Evolutionary conservation across 208 protist genomes (phyloP).

Genomic region (Leishmania tarentolae): DNA sequence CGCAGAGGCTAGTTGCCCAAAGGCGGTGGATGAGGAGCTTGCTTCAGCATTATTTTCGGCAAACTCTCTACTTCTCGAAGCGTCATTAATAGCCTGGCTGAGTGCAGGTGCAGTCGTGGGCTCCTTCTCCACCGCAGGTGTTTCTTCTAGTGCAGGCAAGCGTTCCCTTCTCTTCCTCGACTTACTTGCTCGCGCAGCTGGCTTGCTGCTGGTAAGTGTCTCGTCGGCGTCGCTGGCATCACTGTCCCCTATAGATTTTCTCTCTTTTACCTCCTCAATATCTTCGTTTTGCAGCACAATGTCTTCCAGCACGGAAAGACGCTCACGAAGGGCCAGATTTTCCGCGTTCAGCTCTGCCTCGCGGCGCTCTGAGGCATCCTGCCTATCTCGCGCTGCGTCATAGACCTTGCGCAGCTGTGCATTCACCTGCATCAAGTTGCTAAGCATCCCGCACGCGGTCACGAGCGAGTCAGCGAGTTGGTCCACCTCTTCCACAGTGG

Average conservation of each 20-base stretch:
- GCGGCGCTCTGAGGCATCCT: slow-evolving; percentile 45
- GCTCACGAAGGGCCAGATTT: slow-evolving; percentile 82
- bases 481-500: slow-evolving; percentile 25
- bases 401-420: slow-evolving; percentile 77
- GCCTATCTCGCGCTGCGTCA: slow-evolving; percentile 53
- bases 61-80: neutral
- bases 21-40: neutral
- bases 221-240: slow-evolving; percentile 11
- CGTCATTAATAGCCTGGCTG: neutral
- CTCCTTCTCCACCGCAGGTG: neutral
- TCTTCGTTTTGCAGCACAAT: slow-evolving; percentile 78
- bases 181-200: neutral
- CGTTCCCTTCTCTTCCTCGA: neutral
- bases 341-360: slow-evolving; percentile 85
- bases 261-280: slow-evolving; percentile 7
- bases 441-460: slow-evolving; percentile 73
- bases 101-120: neutral
- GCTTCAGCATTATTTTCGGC: neutral
- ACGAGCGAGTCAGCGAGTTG: slow-evolving; percentile 80
- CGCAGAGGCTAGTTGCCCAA: neutral
- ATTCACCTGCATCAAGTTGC: slow-evolving; percentile 77
- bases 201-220: too few relatives aligned
- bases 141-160: neutral
- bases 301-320: slow-evolving; percentile 83
- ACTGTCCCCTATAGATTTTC: neutral